Evolutionary conservation across 1,284 basidiomycete genomes (phyloP).

Genomic region (Cutaneotrichosporon sp.): DNA sequence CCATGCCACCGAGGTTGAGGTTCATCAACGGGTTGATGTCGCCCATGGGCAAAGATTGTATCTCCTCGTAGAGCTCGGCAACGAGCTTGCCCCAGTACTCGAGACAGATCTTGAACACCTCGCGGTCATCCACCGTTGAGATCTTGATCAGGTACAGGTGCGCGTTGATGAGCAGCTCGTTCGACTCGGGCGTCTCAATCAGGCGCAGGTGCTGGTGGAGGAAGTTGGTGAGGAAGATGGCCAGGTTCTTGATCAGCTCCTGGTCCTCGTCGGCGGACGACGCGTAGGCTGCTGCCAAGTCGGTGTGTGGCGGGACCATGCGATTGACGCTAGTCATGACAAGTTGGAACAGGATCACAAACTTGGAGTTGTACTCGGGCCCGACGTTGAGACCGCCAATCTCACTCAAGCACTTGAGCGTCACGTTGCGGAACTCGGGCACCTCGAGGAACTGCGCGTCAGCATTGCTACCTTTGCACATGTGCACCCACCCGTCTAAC

Average conservation of each 20-base stretch:
- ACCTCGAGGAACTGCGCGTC: conserved; percentile 91
- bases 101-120: conserved; percentile 98
- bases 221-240: conserved; percentile 96
- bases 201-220: conserved; percentile 84
- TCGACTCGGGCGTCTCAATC: conserved; percentile 85
- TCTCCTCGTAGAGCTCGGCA: conserved; percentile 95
- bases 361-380: conserved; percentile 98
- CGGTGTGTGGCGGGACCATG: conserved; percentile 95
- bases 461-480: neutral
- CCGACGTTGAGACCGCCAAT: conserved; percentile 91
- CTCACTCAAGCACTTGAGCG: conserved; percentile 96
- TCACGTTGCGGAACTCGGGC: conserved; percentile 95
- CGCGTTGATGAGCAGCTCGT: conserved; percentile 90
- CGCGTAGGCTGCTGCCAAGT: conserved; percentile 72
- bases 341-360: conserved; percentile 94
- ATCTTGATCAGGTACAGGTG: conserved; percentile 99
- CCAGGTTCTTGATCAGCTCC: conserved; percentile 94
- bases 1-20: conserved; percentile 65
- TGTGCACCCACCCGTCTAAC: conserved; percentile 57
- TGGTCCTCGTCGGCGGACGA: conserved; percentile 89
- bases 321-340: conserved; percentile 95
- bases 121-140: conserved; percentile 95
- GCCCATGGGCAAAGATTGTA: conserved; percentile 67
- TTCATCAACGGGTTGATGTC: conserved; percentile 93
- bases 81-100: conserved; percentile 99